Evolutionary conservation across 768 basidiomycete species (phyloP).

Genomic region (Agrocybe praecox): DNA sequence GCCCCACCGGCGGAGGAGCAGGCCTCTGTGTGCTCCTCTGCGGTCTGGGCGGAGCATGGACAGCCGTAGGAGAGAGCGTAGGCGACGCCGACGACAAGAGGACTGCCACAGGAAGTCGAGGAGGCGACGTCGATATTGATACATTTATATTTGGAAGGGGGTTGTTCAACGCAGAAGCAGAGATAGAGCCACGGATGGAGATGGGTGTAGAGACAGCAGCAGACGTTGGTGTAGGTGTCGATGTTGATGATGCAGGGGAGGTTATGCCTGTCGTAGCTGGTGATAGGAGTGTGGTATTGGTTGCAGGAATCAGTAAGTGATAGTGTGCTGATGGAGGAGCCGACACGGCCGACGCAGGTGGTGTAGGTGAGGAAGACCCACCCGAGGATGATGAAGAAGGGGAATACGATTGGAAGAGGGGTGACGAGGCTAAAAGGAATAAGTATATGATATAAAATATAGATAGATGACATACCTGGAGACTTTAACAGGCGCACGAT

Average conservation of each 20-base stretch:
- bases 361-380: neutral
- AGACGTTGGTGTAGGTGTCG: neutral
- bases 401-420: no score
- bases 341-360: neutral
- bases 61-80: neutral
- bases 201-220: neutral
- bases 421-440: no score
- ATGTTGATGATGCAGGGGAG: no score
- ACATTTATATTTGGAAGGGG: no score
- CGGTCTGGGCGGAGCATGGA: neutral
- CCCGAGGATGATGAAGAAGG: no score
- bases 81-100: neutral
- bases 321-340: neutral
- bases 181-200: neutral
- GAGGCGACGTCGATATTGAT: neutral
- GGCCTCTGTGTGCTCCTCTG: conserved; percentile 7
- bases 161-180: no score
- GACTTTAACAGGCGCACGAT: no score
- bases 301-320: no score
- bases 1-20: neutral
- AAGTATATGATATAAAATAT: no score
- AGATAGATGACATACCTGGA: no score
- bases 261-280: no score
- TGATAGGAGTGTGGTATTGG: no score
- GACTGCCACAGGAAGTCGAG: neutral